Base-by-base conservation (phyloP, 208 protist genomes). In the Trypanosoma boissoni region DNA sequence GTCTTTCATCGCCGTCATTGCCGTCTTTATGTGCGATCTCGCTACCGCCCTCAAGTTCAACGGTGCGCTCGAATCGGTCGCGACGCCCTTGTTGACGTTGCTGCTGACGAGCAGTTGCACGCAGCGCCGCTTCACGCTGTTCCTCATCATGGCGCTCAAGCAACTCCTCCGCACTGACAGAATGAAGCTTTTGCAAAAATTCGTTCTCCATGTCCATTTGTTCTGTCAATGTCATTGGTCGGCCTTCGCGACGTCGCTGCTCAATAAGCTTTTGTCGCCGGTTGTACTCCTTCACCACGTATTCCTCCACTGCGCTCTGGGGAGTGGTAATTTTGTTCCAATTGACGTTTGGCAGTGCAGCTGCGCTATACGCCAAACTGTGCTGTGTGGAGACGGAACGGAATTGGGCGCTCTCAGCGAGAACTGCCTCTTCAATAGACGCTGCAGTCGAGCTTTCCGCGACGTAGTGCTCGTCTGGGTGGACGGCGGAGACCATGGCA, bases 161-260 rank as follows among this genome's bases (percentile, higher is more conserved):
- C 29, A 94, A 68, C 27, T 88, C 74, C 46, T 84, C 76, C 1
- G 64, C 60, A 29, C 74, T 86, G 16, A 71, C 51, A 27, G 57
- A 60, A 9, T 65, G 67, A 10, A 95, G 72, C 54, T 76, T 66
- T 26, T 86, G 58, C 24, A 83, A 64, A 57, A 95, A 52, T 49
- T 86, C 72, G 34, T 71, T 64, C 37, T 95, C 88, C 34, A 86
- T 63, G 58, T 73, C 75, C 42, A 95, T 67, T 66, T 95, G 88
- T 72, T 95, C 83, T 14, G 72, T 72, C 46, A 95, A 66, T 10
- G 81, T 82, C 78, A 92, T 88, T 10, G 83, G 88, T 24, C 74
- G 64, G 10, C 88, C 88, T 29, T 91, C 83, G 55, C 76, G 80
- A 23, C 65, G 57, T 14, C 84, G 78, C 32, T 76, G 78, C 24